phyloP scores from a whole-genome alignment of 208 protist species.

The Wallacemonas sp. region DNA sequence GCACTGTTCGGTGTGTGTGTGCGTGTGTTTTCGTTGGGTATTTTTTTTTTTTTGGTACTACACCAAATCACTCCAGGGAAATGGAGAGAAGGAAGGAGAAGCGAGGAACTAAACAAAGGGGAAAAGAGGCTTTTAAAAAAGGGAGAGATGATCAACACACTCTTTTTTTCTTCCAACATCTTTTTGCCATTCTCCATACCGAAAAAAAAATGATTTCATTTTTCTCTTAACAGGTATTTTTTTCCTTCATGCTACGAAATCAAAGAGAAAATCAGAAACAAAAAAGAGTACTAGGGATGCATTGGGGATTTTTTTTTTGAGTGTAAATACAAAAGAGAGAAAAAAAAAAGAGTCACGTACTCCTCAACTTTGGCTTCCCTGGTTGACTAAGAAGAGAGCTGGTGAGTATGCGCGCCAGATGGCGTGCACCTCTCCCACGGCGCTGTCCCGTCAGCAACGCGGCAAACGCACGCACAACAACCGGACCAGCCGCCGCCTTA shows the following conservation, averaged over 20 bases:
- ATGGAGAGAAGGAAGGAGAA: neutral
- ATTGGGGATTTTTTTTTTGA: slow-evolving; percentile 11
- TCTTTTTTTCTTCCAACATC: neutral
- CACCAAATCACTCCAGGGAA: neutral
- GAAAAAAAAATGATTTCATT: slow-evolving; percentile 8
- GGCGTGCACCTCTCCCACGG: too few species aligned
- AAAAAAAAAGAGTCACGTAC: slow-evolving; percentile 21
- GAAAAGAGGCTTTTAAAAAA: too few species aligned
- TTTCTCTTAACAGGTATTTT: too few species aligned
- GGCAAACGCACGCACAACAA: neutral
- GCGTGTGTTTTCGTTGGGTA: slow-evolving; percentile 10
- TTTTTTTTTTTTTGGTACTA: slow-evolving; percentile 3
- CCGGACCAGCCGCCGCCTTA: slow-evolving; percentile 24
- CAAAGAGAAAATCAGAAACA: slow-evolving; percentile 26
- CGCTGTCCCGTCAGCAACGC: neutral
- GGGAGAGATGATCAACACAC: neutral
- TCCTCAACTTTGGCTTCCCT: neutral
- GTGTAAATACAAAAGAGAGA: slow-evolving; percentile 17
- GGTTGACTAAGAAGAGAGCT: neutral
- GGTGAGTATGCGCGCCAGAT: too few species aligned
- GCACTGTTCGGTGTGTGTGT: too few species aligned
- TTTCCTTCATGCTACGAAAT: slow-evolving; percentile 11
- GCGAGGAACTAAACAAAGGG: neutral
- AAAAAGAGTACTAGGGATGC: slow-evolving; percentile 20
- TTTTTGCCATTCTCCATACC: slow-evolving; percentile 6